Conservation (phyloP, 2,329 filamentous ascomycete genomes). For the Lasiodiplodia sp. region DNA sequence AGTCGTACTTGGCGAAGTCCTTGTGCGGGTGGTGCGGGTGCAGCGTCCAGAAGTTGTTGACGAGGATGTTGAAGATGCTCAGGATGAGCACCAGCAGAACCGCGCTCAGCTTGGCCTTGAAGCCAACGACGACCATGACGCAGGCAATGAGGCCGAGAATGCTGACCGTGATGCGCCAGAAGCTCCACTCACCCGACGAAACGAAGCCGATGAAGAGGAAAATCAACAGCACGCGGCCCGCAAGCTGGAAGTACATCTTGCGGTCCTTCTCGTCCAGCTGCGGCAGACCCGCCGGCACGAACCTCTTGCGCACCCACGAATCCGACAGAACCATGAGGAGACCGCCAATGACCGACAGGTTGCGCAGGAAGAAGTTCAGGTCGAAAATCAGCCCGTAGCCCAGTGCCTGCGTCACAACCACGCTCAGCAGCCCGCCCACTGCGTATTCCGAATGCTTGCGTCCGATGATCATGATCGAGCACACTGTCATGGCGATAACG, state of each 20-base stretch:
- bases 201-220: conserved; percentile 98
- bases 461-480: conserved; percentile 85
- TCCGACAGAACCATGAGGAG: conserved; percentile 98
- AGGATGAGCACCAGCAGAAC: conserved; percentile 93
- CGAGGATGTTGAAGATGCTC: conserved; percentile 94
- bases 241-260: conserved; percentile 99
- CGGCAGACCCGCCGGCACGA: conserved; percentile 93
- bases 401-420: conserved; percentile 91
- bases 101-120: conserved; percentile 99
- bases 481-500: conserved; percentile 83
- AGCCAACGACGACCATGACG: conserved; percentile 98
- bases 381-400: conserved; percentile 99
- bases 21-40: conserved; percentile 98
- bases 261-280: conserved; percentile 98
- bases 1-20: conserved; percentile 99
- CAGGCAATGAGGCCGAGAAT: conserved; percentile 87
- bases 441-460: conserved; percentile 94
- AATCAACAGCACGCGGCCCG: conserved; percentile 92
- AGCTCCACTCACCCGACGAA: conserved; percentile 90
- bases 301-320: conserved; percentile 96
- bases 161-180: conserved; percentile 87
- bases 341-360: conserved; percentile 95
- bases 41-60: conserved; percentile 99
- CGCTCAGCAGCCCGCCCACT: conserved; percentile 85
- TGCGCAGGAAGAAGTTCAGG: conserved; percentile 99